phyloP scores from a whole-genome alignment of 495 filamentous ascomycete species.

The Aspergillus ostianus region DNA sequence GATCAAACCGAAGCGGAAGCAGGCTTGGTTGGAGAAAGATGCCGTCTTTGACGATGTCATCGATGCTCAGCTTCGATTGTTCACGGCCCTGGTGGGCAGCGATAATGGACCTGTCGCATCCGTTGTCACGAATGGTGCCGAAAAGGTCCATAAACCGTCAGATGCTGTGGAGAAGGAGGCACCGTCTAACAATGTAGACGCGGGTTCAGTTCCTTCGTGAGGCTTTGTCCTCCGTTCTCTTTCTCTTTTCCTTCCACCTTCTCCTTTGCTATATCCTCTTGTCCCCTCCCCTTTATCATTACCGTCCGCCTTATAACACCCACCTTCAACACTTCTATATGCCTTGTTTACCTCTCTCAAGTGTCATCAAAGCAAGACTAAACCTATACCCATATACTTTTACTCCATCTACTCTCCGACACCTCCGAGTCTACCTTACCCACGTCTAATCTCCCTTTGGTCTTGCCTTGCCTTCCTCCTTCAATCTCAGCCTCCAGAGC shows the following conservation, averaged over 20 bases:
- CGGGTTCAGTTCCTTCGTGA: neutral
- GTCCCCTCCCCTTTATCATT: neutral
- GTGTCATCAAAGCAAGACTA: neutral
- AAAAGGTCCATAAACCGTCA: conserved; percentile 27
- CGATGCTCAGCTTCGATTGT: conserved; percentile 53
- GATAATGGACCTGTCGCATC: conserved; percentile 14
- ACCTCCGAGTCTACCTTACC: neutral
- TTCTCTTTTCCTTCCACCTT: neutral
- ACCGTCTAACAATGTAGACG: neutral
- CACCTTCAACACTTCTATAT: too few relatives aligned
- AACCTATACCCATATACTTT: neutral
- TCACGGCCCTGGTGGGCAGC: conserved; percentile 34
- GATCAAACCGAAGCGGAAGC: conserved; percentile 64
- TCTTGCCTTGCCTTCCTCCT: neutral
- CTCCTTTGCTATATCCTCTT: neutral
- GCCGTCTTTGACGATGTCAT: conserved; percentile 57
- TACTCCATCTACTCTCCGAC: too few relatives aligned
- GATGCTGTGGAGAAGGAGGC: conserved; percentile 8
- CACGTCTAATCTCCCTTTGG: neutral
- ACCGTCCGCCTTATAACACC: too few relatives aligned
- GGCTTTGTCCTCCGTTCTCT: neutral
- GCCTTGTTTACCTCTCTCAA: neutral
- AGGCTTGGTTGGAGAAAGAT: conserved; percentile 87
- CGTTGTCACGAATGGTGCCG: conserved; percentile 22
- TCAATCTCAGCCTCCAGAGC: neutral